Conservation (phyloP, 2,329 filamentous ascomycete genomes). For the Exserohilum rostratum region DNA sequence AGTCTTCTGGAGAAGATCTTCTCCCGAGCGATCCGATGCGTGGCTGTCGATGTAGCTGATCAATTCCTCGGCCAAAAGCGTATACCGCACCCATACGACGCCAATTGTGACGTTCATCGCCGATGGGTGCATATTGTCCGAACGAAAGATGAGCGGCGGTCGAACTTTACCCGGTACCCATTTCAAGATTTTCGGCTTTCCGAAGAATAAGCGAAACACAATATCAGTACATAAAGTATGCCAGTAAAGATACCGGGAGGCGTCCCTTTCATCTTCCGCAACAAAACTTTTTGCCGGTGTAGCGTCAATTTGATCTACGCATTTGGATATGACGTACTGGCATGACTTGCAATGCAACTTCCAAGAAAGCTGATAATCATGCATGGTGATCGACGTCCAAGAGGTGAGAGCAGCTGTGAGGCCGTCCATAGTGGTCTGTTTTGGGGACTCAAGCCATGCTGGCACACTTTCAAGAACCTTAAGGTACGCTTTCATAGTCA, state of each 20-base stretch:
- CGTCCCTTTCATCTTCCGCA: constrained; percentile 29
- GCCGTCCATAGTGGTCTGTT: constrained; percentile 25
- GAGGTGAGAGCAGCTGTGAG: constrained; percentile 28
- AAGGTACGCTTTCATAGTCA: constrained; percentile 30
- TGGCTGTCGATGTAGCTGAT: constrained; percentile 26
- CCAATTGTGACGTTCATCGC: constrained; percentile 19
- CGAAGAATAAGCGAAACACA: constrained; percentile 36
- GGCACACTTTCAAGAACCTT: constrained; percentile 36
- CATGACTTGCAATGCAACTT: constrained; percentile 39
- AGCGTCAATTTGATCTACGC: constrained; percentile 30
- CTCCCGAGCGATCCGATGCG: not conserved
- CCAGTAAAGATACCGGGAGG: constrained; percentile 30
- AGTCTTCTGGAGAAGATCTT: constrained; percentile 12
- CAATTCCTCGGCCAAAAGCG: constrained; percentile 25
- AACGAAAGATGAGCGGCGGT: constrained; percentile 26
- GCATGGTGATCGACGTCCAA: constrained; percentile 34
- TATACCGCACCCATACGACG: constrained; percentile 31
- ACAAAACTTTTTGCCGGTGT: constrained; percentile 24
- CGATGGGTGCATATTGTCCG: constrained; percentile 25
- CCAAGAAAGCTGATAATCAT: constrained; percentile 39
- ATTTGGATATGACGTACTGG: constrained; percentile 26
- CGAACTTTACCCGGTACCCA: constrained; percentile 27
- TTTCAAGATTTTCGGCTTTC: constrained; percentile 30
- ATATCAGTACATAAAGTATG: constrained; percentile 31
- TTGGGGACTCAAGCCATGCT: constrained; percentile 29